These are phyloP conservation scores for Ascodesmis nigricans DNA, from an alignment of 495 filamentous ascomycete genomes.

Conservation along the genomic window DNA sequence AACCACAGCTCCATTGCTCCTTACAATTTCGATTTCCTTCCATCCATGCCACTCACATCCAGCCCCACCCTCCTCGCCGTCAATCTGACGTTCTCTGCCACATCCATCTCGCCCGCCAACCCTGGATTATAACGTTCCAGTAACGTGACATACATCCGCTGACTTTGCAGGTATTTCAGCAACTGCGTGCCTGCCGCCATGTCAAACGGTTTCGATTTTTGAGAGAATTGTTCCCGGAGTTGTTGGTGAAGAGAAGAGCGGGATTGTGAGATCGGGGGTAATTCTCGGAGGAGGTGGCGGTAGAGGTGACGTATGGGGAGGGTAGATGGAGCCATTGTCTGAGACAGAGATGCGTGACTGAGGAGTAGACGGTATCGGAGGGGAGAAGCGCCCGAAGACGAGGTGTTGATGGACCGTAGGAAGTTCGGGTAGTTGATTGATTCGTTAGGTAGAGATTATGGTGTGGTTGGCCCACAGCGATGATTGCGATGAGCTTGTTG, in stretches of 20 bases:
- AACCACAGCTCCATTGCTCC: no score
- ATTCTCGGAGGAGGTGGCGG: slow-evolving; percentile 73
- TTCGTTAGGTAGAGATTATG: no score
- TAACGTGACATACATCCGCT: slow-evolving; percentile 55
- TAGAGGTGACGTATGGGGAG: slow-evolving; percentile 48
- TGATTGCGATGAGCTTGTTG: no score
- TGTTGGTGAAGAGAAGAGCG: slow-evolving; percentile 37
- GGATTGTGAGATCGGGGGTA: slow-evolving; percentile 42
- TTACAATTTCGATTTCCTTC: no score
- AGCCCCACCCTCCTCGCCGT: slow-evolving; percentile 57
- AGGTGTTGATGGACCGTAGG: no score
- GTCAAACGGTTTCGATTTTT: slow-evolving; percentile 9
- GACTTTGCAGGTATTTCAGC: slow-evolving; percentile 55
- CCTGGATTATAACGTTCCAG: slow-evolving; percentile 87
- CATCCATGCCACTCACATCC: slow-evolving; percentile 57
- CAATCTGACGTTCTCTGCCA: slow-evolving; percentile 32
- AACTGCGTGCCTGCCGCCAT: slow-evolving; percentile 30
- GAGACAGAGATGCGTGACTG: no score
- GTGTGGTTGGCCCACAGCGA: no score
- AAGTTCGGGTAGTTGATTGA: no score
- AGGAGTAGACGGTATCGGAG: no score
- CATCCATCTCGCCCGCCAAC: slow-evolving; percentile 64
- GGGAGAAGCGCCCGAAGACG: no score
- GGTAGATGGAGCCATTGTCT: no score
- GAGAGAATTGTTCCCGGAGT: slow-evolving; percentile 34